These are phyloP conservation scores for Chlamydomonas schloesseri DNA, from an alignment of 139 green algal genomes.

Conservation along the genomic window DNA sequence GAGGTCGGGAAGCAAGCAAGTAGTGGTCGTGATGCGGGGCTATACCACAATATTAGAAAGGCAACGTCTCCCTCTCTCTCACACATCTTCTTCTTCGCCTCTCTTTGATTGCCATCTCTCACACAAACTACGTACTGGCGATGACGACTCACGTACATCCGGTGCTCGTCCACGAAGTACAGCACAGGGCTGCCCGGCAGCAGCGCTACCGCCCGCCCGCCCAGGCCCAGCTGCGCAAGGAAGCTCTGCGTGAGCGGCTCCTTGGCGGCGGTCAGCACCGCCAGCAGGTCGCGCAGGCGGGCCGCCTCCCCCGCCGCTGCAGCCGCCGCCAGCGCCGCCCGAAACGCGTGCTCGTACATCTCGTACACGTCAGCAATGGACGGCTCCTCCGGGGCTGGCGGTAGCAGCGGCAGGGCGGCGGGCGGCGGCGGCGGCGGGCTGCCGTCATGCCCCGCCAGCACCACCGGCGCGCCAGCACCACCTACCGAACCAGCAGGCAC, in stretches of 20 bases:
- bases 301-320: not conserved
- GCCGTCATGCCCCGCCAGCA: too few species aligned
- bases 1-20: too few species aligned
- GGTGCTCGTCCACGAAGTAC: not conserved
- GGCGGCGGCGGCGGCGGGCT: too few species aligned
- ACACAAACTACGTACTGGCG: too few species aligned
- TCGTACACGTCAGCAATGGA: not conserved
- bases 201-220: not conserved
- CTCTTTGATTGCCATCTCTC: too few species aligned
- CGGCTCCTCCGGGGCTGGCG: too few species aligned
- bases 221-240: constrained; percentile 17
- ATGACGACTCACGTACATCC: not conserved
- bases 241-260: not conserved
- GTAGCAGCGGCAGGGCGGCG: not conserved
- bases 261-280: not conserved
- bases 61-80: too few species aligned
- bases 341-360: not conserved
- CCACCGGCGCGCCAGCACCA: too few species aligned
- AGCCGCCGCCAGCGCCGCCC: not conserved
- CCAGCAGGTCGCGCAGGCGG: not conserved
- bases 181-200: constrained; percentile 1
- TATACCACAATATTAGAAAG: too few species aligned
- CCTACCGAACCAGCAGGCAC: too few species aligned
- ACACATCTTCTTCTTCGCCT: too few species aligned
- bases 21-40: too few species aligned